Evolutionary conservation across 2,329 filamentous ascomycete genomes (phyloP), one percentile per base, ranked within the genome.

Genomic region (Venturia oleaginea): DNA sequence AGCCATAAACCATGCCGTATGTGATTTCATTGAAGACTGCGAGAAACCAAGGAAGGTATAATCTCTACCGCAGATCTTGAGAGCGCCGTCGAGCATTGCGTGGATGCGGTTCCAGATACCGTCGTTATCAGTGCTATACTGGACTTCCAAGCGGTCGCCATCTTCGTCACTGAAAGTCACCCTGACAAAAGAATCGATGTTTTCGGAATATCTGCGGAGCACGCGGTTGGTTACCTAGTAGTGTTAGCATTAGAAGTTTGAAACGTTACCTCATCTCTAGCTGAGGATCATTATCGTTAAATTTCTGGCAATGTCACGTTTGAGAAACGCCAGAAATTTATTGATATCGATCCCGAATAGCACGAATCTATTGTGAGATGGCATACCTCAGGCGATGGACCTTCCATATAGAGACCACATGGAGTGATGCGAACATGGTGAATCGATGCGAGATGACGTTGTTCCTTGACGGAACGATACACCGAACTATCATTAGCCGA

Each of bases 161-260:
- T 89, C 83, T 71, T 95, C 90, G 59, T 94, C 90, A 37, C 81
- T 81, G 69, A 94, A 92, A 7, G 85, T 81, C 0, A 92, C 88
- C 0, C 90, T 82, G 0, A 90, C 70, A 68, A 92, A 92, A 68
- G 82, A 80, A 57, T 89, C 83, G 1, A 81, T 81, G 64, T 86
- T 78, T 0, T 81, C 69, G 0, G 80, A 73, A 67, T 86, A 90
- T 67, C 84, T 84, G n/a, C 89, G 83, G 19, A 92, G 76, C 3
- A 92, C 84, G 4, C 88, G 80, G 70, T 92, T 92, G 65, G 84
- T 86, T 7, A 83, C 61, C 60, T 62, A 27, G 37, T 22, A 30
- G 17, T 17, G n/a, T n/a, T n/a, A n/a, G n/a, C n/a, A n/a, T n/a
- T n/a, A n/a, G n/a, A n/a, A n/a, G n/a, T n/a, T n/a, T n/a, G n/a